Percentiles rank a stretch among this genome's conserved stretches.
phyloP scores from a whole-genome alignment of 1,284 basidiomycete genomes.

The Ganoderma sp. region DNA sequence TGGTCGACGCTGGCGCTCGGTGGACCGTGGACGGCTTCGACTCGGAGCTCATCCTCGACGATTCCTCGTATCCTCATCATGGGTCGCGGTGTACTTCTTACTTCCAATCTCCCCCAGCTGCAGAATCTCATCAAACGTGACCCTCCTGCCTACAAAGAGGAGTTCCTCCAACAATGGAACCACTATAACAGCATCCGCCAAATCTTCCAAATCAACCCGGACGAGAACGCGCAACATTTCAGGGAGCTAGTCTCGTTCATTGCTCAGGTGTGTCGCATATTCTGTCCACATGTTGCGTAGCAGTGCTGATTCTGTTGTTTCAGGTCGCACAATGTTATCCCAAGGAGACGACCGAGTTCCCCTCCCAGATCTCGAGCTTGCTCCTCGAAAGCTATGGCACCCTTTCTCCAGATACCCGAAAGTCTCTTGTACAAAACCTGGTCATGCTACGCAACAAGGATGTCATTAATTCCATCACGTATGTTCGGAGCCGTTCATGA shows the following conservation, averaged over 20 bases:
- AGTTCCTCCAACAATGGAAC: constrained; percentile 98
- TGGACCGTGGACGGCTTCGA: background rate
- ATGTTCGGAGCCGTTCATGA: constrained; percentile 41
- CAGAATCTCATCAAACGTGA: constrained; percentile 98
- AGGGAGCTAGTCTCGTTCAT: constrained; percentile 88
- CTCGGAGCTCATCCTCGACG: background rate
- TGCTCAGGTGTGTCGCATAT: constrained; percentile 61
- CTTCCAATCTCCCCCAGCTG: constrained; percentile 78
- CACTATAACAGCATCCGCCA: constrained; percentile 90
- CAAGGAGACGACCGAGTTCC: constrained; percentile 82
- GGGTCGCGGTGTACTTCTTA: constrained; percentile 68
- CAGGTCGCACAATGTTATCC: constrained; percentile 92
- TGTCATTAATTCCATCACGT: constrained; percentile 93
- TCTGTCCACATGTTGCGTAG: constrained; percentile 3
- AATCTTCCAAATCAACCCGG: constrained; percentile 80
- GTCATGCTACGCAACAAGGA: constrained; percentile 94
- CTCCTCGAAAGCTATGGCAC: constrained; percentile 78
- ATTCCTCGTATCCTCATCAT: constrained; percentile 38
- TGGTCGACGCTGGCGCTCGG: too few relatives aligned
- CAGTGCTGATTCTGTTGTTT: background rate
- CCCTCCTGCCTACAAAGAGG: constrained; percentile 90
- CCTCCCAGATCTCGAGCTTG: constrained; percentile 76
- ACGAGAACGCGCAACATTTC: constrained; percentile 84
- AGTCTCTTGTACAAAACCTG: constrained; percentile 85
- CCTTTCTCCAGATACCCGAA: constrained; percentile 79